Percentiles rank a stretch among this genome's conserved stretches.
Evolutionary conservation across 352 stramenopile species (phyloP).

Genomic region (Plasmopara halstedii): DNA sequence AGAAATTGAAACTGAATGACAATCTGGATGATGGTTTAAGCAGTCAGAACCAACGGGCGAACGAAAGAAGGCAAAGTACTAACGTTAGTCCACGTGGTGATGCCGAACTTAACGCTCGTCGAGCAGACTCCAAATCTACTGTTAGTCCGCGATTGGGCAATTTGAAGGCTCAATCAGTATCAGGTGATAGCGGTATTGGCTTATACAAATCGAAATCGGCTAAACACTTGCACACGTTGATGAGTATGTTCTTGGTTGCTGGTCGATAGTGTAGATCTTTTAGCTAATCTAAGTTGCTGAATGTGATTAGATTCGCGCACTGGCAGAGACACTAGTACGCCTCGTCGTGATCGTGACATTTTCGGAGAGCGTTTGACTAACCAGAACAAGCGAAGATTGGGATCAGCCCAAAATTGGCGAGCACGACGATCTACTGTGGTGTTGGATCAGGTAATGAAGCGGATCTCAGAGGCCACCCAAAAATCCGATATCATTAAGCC

Average conservation of each 20-base stretch:
- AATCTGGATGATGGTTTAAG: constrained; percentile 7
- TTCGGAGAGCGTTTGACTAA: constrained; percentile 24
- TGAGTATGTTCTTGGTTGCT: constrained; percentile 28
- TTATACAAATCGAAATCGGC: constrained; percentile 49
- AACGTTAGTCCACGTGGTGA: neutral
- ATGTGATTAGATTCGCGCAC: constrained; percentile 21
- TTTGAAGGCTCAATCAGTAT: constrained; percentile 1
- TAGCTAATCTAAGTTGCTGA: constrained; percentile 8
- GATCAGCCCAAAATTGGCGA: constrained; percentile 31
- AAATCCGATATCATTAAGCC: too few species aligned
- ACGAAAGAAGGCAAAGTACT: constrained; percentile 5
- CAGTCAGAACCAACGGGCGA: constrained; percentile 4
- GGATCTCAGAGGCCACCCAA: constrained; percentile 25
- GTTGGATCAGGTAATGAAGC: constrained; percentile 32
- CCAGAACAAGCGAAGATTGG: constrained; percentile 25
- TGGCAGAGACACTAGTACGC: constrained; percentile 11
- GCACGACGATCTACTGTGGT: constrained; percentile 45
- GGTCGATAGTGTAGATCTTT: neutral
- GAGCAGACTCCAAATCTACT: neutral
- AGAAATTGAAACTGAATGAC: constrained; percentile 1
- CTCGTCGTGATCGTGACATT: constrained; percentile 25
- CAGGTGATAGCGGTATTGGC: constrained; percentile 7
- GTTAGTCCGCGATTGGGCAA: constrained; percentile 9
- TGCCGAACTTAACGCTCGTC: constrained; percentile 5
- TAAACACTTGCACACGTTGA: constrained; percentile 45